phyloP scores from a whole-genome alignment of 1,139 yeast species.

The Blastobotrys proliferans region DNA sequence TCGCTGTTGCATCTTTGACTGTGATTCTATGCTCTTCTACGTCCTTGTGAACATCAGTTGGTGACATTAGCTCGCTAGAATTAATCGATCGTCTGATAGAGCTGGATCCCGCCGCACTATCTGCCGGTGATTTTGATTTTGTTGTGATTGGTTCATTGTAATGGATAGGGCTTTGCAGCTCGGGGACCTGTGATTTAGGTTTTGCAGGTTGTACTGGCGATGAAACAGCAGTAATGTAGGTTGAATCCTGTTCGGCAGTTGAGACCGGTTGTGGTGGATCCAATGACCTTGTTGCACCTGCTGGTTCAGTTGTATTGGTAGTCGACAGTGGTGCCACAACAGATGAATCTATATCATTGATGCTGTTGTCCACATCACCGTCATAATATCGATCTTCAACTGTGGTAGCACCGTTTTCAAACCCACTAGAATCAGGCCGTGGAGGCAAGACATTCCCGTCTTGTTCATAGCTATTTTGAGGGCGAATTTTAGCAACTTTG shows the following conservation, averaged over 20 bases:
- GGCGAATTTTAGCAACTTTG: conserved; percentile 48
- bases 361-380: neutral
- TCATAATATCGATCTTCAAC: neutral
- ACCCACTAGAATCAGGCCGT: conserved; percentile 13
- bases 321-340: neutral
- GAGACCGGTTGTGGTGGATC: neutral
- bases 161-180: neutral
- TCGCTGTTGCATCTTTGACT: conserved; percentile 4
- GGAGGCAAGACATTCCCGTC: conserved; percentile 12
- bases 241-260: neutral
- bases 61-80: conserved; percentile 5
- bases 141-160: neutral
- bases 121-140: neutral
- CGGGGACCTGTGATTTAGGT: too few relatives aligned
- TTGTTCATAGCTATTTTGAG: conserved; percentile 12
- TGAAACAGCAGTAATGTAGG: conserved; percentile 1
- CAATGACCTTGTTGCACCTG: neutral
- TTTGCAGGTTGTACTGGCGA: neutral
- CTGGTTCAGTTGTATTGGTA: neutral
- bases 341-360: neutral
- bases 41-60: conserved; percentile 2
- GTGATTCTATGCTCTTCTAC: conserved; percentile 2
- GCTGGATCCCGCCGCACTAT: neutral
- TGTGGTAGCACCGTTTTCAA: neutral
- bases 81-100: neutral